These are phyloP conservation scores for Salvia miltiorrhiza DNA, from an alignment of 257 asterid species.

Conservation along the genomic window DNA sequence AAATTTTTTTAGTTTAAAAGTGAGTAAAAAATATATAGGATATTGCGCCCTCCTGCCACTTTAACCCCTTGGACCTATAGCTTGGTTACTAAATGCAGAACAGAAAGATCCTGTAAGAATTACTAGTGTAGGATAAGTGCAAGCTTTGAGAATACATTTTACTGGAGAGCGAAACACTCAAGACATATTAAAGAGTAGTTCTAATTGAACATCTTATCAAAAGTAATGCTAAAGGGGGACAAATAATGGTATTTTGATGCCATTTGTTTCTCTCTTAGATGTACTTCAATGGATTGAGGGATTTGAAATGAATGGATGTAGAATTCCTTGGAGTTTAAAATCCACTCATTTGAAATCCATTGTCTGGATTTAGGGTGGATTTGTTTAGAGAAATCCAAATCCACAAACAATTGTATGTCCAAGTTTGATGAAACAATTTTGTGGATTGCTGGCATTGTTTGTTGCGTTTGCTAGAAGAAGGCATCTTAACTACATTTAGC, in stretches of 20 bases:
- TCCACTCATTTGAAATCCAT: not conserved
- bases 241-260: not conserved
- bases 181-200: not conserved
- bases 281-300: not conserved
- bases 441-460: not conserved
- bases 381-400: not conserved
- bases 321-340: not conserved
- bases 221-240: not conserved
- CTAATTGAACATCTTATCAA: not conserved
- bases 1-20: not conserved
- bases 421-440: not conserved
- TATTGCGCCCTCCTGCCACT: not conserved
- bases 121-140: not conserved
- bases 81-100: not conserved
- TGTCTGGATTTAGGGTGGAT: not conserved
- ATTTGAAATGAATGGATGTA: not conserved
- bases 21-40: not conserved
- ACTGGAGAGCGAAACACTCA: not conserved
- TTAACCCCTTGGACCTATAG: not conserved
- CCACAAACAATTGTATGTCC: not conserved
- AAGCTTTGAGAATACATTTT: not conserved
- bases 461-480: not conserved
- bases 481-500: too few species aligned
- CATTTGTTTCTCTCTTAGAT: not conserved
- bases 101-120: not conserved